Evolutionary conservation across 148 eudicot genomes (phyloP).

Genomic region (Vaccinium corymbosum): DNA sequence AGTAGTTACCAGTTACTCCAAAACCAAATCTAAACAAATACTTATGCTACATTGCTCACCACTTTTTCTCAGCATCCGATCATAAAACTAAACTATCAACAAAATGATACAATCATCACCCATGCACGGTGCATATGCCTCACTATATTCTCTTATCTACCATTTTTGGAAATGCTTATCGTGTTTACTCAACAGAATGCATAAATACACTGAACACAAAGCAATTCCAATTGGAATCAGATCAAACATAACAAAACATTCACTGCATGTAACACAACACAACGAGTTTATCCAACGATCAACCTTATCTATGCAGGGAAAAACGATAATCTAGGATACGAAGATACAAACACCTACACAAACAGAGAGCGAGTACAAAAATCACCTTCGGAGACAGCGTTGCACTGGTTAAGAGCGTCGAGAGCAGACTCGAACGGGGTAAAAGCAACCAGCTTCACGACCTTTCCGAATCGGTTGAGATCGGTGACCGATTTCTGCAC

Average conservation of each 20-base stretch:
- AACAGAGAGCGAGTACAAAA: not conserved
- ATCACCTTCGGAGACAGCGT: constrained; percentile 86
- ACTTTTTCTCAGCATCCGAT: not conserved
- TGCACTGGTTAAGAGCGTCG: constrained; percentile 84
- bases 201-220: not conserved
- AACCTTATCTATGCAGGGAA: too few relatives aligned
- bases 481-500: constrained; percentile 72
- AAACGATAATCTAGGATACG: not conserved
- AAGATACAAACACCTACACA: not conserved
- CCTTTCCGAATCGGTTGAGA: constrained; percentile 77
- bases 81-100: not conserved
- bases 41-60: not conserved
- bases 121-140: not conserved
- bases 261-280: too few relatives aligned
- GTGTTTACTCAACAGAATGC: not conserved
- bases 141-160: not conserved
- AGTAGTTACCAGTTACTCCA: not conserved
- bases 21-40: not conserved
- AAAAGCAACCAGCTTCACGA: constrained; percentile 72
- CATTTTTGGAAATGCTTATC: not conserved
- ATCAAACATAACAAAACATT: not conserved
- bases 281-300: too few relatives aligned
- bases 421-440: constrained; percentile 77
- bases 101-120: not conserved
- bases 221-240: not conserved